Base-by-base conservation (phyloP, 2,329 filamentous ascomycete species). In the Colletotrichum theobromicola region DNA sequence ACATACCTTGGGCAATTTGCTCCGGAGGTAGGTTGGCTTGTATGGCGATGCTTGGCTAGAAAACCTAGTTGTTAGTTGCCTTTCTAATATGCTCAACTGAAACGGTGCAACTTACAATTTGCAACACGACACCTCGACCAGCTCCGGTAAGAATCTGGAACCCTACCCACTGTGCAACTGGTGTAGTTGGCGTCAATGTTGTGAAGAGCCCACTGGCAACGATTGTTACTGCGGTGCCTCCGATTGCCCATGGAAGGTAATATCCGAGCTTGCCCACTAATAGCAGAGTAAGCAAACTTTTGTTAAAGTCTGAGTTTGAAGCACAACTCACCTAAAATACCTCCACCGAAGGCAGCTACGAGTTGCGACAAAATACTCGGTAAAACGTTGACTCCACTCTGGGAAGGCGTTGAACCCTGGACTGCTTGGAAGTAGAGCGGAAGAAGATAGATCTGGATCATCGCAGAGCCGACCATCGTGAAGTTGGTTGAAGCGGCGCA, bases 401-500 rank as follows among this genome's bases (percentile, higher is more conserved):
- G 78, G 10, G 82, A 74, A 4, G 83, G 78, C 57, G 83, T 69
- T 5, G 26, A 16, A 10, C 73, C 70, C 16, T 55, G 58, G 1
- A 74, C 70, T 4, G 70, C 79, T 78, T 87, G 82, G 77, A 86
- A 84, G 77, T 82, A 85, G 42, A 85, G 78, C 2, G 84, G 82
- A 26, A 85, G 70, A 57, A 82, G 81, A 66, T 79, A 83, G 2
- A 78, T 74, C 13, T 76, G 74, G 30, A 78, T 42, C 68, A 67
- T 74, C 0, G 72, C 62, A 15, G 68, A 72, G 15, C 72, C 72
- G 16, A 72, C 24, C 21, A 72, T 26, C 2, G 68, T 53, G 79
- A 87, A 87, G 79, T 84, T 88, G 34, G 80, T 79, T 4, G 85
- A 85, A 0, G 81, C 83, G 37, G 86, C 83, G 77, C 86, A 83